Conservation (phyloP, 2,329 filamentous ascomycete genomes). For the Alternaria incomplexa region DNA sequence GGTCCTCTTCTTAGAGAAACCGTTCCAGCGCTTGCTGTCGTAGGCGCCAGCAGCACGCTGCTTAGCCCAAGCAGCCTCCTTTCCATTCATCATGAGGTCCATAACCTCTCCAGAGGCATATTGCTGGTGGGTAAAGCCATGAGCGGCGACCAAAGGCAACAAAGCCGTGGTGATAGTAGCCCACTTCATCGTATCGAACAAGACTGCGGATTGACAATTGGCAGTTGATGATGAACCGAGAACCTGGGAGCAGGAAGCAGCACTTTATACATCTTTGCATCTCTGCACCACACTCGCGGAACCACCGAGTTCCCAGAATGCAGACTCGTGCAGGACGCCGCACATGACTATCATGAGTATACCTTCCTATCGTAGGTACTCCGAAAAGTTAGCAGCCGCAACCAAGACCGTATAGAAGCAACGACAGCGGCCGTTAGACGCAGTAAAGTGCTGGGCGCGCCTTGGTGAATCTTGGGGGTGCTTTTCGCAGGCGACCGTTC, state of each 20-base stretch:
- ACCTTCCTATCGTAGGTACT: constrained; percentile 43
- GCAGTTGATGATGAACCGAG: constrained; percentile 28
- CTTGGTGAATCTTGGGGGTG: constrained; percentile 25
- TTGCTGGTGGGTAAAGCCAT: constrained; percentile 35
- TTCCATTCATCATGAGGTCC: constrained; percentile 43
- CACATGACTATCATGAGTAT: constrained; percentile 15
- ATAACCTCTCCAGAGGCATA: constrained; percentile 45
- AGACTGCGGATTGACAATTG: constrained; percentile 26
- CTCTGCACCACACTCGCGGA: constrained; percentile 1
- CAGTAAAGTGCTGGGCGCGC: constrained; percentile 23
- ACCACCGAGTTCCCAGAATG: constrained; percentile 11
- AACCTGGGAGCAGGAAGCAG: constrained; percentile 13
- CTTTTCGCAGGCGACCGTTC: constrained; percentile 4
- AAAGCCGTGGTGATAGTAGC: constrained; percentile 36
- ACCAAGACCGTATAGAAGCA: constrained; percentile 28
- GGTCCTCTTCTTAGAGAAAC: constrained; percentile 36
- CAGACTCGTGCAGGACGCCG: constrained; percentile 22
- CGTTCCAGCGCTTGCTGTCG: constrained; percentile 41
- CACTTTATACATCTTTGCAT: constrained; percentile 20
- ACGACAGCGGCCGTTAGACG: constrained; percentile 19
- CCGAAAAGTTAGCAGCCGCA: constrained; percentile 39
- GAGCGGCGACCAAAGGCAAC: constrained; percentile 40
- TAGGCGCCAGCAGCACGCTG: constrained; percentile 39
- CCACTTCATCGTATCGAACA: constrained; percentile 42
- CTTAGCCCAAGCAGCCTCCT: constrained; percentile 43